phyloP scores from a whole-genome alignment of 306 rosid genomes.

The Dicorynia guianensis region DNA sequence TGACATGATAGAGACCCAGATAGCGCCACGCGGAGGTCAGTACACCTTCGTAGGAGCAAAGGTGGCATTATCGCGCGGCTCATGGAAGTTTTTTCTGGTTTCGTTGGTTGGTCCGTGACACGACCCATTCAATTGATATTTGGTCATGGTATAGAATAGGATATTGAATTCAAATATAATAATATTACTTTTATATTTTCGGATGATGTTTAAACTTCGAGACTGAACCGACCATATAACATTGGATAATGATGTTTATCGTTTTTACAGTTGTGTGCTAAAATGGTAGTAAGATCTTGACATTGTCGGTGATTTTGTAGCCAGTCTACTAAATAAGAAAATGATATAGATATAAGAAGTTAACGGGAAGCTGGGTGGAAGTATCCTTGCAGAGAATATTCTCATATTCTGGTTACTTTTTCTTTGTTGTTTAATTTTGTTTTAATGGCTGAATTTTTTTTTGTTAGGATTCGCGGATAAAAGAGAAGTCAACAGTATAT shows the following conservation, averaged over 20 bases:
- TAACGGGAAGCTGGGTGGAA: constrained; percentile 16
- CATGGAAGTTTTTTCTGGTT: constrained; percentile 15
- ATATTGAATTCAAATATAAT: not conserved
- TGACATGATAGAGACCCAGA: not conserved
- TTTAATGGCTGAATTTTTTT: not conserved
- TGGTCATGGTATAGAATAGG: not conserved
- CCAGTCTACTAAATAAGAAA: no score
- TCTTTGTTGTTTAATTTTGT: not conserved
- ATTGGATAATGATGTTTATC: not conserved
- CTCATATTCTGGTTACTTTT: not conserved
- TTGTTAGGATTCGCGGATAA: not conserved
- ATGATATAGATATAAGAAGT: not conserved
- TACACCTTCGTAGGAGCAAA: constrained; percentile 16
- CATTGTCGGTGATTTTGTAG: no score
- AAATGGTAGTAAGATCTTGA: no score
- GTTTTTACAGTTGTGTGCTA: no score
- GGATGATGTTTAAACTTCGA: constrained; percentile 32
- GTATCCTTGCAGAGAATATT: constrained; percentile 32
- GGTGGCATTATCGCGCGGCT: not conserved
- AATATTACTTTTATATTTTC: not conserved
- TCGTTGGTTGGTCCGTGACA: constrained; percentile 42
- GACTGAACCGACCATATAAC: constrained; percentile 40
- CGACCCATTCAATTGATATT: not conserved
- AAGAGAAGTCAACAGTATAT: no score
- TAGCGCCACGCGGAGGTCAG: constrained; percentile 17